Evolutionary conservation across 129 eudicot genomes (phyloP).

Genomic region (Ambrosia artemisiifolia): DNA sequence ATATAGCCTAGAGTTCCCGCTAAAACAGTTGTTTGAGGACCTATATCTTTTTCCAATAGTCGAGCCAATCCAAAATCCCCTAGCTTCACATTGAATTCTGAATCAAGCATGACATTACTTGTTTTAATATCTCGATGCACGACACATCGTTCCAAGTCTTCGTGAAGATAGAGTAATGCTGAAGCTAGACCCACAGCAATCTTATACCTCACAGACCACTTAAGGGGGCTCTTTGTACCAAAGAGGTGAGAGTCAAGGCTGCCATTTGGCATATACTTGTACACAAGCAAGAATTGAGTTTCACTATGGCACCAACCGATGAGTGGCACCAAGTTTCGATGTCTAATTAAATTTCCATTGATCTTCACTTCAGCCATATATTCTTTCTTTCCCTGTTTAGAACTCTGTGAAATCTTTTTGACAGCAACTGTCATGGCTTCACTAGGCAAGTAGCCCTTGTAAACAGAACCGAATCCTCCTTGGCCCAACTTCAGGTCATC

Average conservation of each 20-base stretch:
- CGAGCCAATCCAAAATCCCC: constrained; percentile 68
- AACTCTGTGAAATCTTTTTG: constrained; percentile 43
- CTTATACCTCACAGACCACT: constrained; percentile 45
- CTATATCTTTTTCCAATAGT: constrained; percentile 41
- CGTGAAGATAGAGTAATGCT: constrained; percentile 50
- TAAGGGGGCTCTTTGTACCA: constrained; percentile 22
- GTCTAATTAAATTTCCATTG: constrained; percentile 41
- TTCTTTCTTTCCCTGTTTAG: constrained; percentile 52
- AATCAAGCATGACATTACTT: constrained; percentile 61
- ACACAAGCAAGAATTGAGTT: constrained; percentile 46
- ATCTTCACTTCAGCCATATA: constrained; percentile 50
- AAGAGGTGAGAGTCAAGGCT: constrained; percentile 49
- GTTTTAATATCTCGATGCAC: constrained; percentile 62
- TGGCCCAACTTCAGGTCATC: constrained; percentile 38
- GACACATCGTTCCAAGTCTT: constrained; percentile 60
- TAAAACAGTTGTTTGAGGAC: constrained; percentile 44
- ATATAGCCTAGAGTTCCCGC: constrained; percentile 60
- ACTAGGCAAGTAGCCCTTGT: constrained; percentile 37
- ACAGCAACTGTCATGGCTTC: constrained; percentile 32
- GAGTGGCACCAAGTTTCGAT: constrained; percentile 48
- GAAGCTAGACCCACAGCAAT: constrained; percentile 46
- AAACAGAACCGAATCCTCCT: constrained; percentile 61
- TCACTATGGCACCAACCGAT: constrained; percentile 56
- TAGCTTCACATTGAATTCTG: constrained; percentile 47
- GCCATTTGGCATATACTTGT: constrained; percentile 56